These are phyloP conservation scores for Wickerhamomyces strasburgensis DNA, from an alignment of 805 yeast species.

Conservation along the genomic window DNA sequence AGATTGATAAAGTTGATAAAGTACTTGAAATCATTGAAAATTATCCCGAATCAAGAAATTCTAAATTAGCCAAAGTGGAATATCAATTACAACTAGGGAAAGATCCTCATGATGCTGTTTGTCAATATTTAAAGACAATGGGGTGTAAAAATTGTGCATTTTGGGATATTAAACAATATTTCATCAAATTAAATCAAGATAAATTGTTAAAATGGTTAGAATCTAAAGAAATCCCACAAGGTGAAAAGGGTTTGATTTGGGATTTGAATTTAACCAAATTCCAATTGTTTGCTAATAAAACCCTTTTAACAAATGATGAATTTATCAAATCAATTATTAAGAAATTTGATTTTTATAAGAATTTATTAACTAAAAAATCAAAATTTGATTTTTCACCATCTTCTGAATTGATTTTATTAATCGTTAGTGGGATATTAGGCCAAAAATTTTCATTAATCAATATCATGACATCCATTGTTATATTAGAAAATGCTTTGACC, in stretches of 20 bases:
- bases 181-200: conserved; percentile 7
- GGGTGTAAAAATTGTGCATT: conserved; percentile 62
- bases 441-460: conserved; percentile 21
- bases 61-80: conserved; percentile 49
- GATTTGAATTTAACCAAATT: conserved; percentile 47
- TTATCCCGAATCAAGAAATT: conserved; percentile 45
- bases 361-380: conserved; percentile 34
- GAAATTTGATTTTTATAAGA: conserved; percentile 36
- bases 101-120: conserved; percentile 25
- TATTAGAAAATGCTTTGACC: conserved; percentile 52
- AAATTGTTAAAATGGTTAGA: conserved; percentile 22
- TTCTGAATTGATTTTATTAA: conserved; percentile 58
- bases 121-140: conserved; percentile 36
- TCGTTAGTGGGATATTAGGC: conserved; percentile 35
- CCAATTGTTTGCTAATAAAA: conserved; percentile 28
- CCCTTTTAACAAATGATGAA: conserved; percentile 16
- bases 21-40: conserved; percentile 31
- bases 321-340: conserved; percentile 31
- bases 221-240: conserved; percentile 16
- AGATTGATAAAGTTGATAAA: conserved; percentile 28
- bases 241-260: conserved; percentile 23
- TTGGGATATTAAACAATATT: conserved; percentile 46
- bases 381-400: conserved; percentile 69
- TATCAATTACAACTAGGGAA: conserved; percentile 25
- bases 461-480: conserved; percentile 38